Base-by-base conservation (phyloP, 352 stramenopile species). In the Stephanocyclus meneghinianus region DNA sequence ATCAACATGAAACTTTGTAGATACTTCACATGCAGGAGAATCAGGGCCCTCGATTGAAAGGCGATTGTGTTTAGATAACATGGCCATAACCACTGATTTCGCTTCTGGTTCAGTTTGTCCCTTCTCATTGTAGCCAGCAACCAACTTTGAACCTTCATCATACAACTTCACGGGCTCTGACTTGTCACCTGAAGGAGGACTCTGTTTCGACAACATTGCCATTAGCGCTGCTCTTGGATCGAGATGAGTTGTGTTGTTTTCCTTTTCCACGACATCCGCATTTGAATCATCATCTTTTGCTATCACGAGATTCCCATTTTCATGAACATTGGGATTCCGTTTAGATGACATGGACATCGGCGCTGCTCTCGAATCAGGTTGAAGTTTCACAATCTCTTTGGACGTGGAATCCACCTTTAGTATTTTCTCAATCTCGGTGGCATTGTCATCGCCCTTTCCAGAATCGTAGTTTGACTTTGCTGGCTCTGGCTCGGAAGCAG, bases 161-260 rank as follows among this genome's bases (percentile, higher is more conserved):
- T 5, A 2, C 59, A 51, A 13, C 2, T 5, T 42, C 10, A 9
- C 1, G 9, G 10, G 37, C 26, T 21, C 16, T 44, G 59, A 8
- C n/a, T 26, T 10, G 50, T n/a, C 45, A 16, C 2, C 45, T 4
- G 45, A 10, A 53, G 45, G 45, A 53, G 45, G 35, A 62, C 29
- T 50, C 61, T 71, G 64, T 72, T 67, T 69, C 0, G 50, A 51
- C 32, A 79, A 21, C 70, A 78, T 78, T 55, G 60, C 18, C 45
- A 59, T 64, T 1, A 71, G 48, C 65, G 61, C 47, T 42, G 57
- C 29, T 32, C 57, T 81, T 18, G 57, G 74, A 62, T 81, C 66
- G 7, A 10, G 45, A 26, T 26, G 21, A 26, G 21, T 26, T 26
- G 21, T 26, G 21, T 26, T 26, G 21, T 26, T 26, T 26, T 26